A percentile compares a stretch with the other conserved stretches of the same genome.
Evolutionary conservation across 2,329 filamentous ascomycete species (phyloP).

Genomic region (Pyricularia pennisetigena): DNA sequence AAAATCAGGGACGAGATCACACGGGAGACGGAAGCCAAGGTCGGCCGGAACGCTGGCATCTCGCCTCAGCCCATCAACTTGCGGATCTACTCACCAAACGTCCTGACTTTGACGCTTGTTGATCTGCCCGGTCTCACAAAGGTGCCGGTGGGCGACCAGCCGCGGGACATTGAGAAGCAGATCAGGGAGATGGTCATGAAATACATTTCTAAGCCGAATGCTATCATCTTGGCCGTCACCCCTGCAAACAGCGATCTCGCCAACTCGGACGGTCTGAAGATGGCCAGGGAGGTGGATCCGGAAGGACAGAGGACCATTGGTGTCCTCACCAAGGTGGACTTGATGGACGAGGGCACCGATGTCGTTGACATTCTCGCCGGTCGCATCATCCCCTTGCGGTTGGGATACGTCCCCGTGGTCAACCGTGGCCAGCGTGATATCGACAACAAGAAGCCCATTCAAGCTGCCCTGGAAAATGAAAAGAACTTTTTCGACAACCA

Average conservation of each 20-base stretch:
- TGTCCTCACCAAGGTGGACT: constrained; percentile 89
- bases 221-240: constrained; percentile 92
- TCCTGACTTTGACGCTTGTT: constrained; percentile 90
- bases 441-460: constrained; percentile 94
- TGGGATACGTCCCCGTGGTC: constrained; percentile 93
- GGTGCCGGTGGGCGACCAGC: constrained; percentile 96
- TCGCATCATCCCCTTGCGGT: constrained; percentile 85
- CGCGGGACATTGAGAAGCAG: constrained; percentile 96
- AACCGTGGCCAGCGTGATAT: constrained; percentile 98
- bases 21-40: constrained; percentile 58
- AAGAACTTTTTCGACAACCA: constrained; percentile 98
- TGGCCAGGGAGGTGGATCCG: constrained; percentile 92
- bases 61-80: constrained; percentile 96
- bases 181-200: constrained; percentile 93
- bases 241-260: constrained; percentile 97
- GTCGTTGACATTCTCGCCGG: constrained; percentile 95
- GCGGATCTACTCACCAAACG: constrained; percentile 95
- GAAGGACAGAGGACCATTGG: constrained; percentile 92
- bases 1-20: constrained; percentile 97
- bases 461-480: constrained; percentile 82
- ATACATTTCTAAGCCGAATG: constrained; percentile 98
- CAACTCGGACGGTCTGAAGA: constrained; percentile 94
- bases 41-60: constrained; percentile 95
- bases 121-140: constrained; percentile 95
- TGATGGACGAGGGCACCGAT: constrained; percentile 99